Conservation (phyloP, 257 asterid genomes). For the Fraxinus quadrangulata region DNA sequence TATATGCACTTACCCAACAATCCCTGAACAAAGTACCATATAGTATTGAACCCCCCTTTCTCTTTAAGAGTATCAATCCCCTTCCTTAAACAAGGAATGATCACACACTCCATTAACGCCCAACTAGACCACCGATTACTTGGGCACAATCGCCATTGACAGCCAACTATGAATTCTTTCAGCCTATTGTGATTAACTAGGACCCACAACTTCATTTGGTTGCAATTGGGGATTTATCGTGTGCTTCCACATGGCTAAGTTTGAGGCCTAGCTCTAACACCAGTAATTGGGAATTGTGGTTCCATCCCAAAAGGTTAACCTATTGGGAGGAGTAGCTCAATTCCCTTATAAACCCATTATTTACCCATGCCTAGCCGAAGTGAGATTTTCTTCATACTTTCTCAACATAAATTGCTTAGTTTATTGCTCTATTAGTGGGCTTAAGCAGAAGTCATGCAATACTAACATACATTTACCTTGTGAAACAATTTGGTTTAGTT, state of each 20-base stretch:
- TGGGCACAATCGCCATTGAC: background rate
- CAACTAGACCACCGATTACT: background rate
- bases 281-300: background rate
- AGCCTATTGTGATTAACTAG: background rate
- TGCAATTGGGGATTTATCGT: background rate
- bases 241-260: background rate
- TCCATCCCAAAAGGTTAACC: background rate
- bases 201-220: background rate
- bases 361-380: background rate
- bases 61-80: background rate
- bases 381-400: background rate
- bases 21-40: no score
- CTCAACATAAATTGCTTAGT: background rate
- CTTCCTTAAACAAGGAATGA: background rate
- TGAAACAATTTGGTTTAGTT: conserved; percentile 9
- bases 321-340: background rate
- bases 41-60: no score
- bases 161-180: background rate
- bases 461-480: conserved; percentile 14
- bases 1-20: background rate
- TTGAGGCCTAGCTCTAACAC: background rate
- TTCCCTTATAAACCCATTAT: no score
- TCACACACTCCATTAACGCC: background rate
- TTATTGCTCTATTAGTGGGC: background rate
- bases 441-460: background rate